Evolutionary conservation across 148 eudicot genomes (phyloP).

Genomic region (Gaultheria prostrata): DNA sequence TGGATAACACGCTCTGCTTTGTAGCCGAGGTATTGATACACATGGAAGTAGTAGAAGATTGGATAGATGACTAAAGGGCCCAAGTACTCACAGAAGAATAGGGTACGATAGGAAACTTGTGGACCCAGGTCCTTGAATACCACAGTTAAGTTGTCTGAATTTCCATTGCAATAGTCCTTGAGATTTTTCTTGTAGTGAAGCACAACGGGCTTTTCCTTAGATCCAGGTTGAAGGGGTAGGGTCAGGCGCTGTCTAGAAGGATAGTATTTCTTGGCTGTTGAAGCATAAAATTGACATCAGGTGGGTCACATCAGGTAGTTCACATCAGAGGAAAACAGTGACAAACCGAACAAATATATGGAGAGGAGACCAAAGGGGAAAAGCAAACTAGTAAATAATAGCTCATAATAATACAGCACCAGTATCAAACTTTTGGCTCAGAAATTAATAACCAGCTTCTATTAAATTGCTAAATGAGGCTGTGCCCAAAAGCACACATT

Average conservation of each 20-base stretch:
- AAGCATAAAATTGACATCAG: conserved; percentile 24
- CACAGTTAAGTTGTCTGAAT: conserved; percentile 48
- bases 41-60: conserved; percentile 68
- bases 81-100: conserved; percentile 89
- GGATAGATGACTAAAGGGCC: conserved; percentile 90
- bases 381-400: conserved; percentile 5
- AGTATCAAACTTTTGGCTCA: no score
- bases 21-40: conserved; percentile 69
- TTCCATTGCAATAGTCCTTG: conserved; percentile 60
- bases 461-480: background rate
- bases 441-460: no score
- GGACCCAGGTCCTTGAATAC: conserved; percentile 93
- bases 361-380: background rate
- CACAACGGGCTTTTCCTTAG: conserved; percentile 74
- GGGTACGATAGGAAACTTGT: conserved; percentile 86
- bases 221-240: conserved; percentile 73
- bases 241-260: conserved; percentile 95
- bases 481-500: background rate
- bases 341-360: background rate
- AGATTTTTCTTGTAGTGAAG: conserved; percentile 69
- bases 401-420: background rate
- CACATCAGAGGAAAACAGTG: background rate
- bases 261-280: conserved; percentile 83
- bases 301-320: background rate
- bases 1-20: conserved; percentile 68